Conservation (phyloP, 1,284 basidiomycete genomes). For the Marasmius tenuissimus region DNA sequence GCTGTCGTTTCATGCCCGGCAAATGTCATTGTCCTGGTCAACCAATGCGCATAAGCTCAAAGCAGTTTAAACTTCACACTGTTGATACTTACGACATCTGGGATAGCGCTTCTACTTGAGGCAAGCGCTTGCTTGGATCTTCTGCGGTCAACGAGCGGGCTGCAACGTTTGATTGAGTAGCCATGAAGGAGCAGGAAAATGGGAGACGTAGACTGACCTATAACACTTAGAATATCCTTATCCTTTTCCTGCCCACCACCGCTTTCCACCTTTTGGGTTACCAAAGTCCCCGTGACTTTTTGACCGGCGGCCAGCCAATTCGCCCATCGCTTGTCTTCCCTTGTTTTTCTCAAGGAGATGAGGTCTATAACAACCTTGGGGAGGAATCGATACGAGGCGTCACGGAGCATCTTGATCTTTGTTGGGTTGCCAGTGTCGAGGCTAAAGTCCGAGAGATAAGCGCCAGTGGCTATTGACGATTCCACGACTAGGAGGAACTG, state of each 20-base stretch:
- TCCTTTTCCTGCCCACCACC: background rate
- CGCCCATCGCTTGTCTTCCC: background rate
- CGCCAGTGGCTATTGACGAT: too few relatives aligned
- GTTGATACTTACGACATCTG: background rate
- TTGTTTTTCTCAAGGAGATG: background rate
- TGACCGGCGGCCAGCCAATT: background rate
- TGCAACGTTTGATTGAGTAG: background rate
- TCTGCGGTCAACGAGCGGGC: background rate
- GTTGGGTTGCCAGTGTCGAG: background rate
- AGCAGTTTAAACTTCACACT: background rate
- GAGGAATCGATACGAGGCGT: background rate
- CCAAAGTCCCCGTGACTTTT: background rate
- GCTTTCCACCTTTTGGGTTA: background rate
- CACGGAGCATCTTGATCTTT: background rate
- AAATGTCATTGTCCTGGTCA: background rate
- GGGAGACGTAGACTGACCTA: background rate
- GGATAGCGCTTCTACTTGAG: background rate
- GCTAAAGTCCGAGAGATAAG: background rate
- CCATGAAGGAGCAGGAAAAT: background rate
- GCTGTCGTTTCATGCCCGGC: background rate
- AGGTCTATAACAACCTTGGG: background rate
- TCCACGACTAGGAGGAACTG: too few relatives aligned
- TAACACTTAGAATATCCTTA: background rate
- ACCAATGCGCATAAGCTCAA: too few relatives aligned
- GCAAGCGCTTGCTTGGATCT: background rate